These are phyloP conservation scores for Guyanaporus albipodus DNA, from an alignment of 768 basidiomycete genomes.

Conservation along the genomic window DNA sequence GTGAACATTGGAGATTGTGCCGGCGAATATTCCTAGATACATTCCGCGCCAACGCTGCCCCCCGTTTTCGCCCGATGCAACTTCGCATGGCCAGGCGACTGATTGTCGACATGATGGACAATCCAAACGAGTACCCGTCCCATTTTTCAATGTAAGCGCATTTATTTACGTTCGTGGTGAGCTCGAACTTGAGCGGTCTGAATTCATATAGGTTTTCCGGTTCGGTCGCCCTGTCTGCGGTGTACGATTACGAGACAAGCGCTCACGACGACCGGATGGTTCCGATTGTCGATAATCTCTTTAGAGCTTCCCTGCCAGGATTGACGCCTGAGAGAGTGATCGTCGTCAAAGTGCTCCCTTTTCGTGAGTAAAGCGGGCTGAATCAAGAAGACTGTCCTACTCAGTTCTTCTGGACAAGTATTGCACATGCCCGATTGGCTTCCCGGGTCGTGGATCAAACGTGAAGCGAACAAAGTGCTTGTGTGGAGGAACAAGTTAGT, in stretches of 20 bases:
- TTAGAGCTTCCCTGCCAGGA: neutral
- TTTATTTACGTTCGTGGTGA: no score
- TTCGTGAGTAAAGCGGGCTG: neutral
- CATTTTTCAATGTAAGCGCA: neutral
- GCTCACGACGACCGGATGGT: neutral
- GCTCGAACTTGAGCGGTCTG: neutral
- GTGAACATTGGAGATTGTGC: neutral
- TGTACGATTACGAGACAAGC: neutral
- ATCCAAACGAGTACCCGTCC: neutral
- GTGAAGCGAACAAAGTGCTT: neutral
- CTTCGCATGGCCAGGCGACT: neutral
- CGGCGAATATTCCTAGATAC: neutral
- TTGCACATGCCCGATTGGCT: neutral
- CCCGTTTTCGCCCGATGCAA: neutral
- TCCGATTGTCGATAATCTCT: neutral
- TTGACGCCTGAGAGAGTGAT: neutral
- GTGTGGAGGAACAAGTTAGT: neutral
- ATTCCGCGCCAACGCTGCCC: neutral
- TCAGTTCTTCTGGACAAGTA: neutral
- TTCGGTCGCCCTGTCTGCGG: neutral
- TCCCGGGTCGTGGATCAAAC: conserved; percentile 1
- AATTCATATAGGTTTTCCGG: neutral
- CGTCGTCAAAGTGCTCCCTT: neutral
- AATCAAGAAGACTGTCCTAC: neutral
- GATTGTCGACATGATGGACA: neutral